Base-by-base conservation (phyloP, 345 rosid genomes). In the Toxicodendron radicans region DNA sequence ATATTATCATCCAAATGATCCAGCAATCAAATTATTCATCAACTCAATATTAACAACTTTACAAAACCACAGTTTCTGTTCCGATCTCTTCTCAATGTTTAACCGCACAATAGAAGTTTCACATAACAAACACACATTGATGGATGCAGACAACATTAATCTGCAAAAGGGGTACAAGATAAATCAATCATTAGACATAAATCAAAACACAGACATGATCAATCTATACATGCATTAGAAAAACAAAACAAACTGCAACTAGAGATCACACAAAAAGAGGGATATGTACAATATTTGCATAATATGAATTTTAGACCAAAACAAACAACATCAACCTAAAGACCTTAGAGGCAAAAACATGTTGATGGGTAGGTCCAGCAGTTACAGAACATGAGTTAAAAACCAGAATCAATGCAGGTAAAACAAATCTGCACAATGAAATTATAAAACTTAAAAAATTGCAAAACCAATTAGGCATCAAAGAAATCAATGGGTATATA, bases 131-230 rank as follows among this genome's bases (percentile, higher is more conserved):
- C 84, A 81, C 80, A 32, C 86, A 75, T 86, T 74, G 82, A 87
- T 83, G 70, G 78, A 81, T 78, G 79, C 86, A 71, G 85, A 83
- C 90, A 90, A 85, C 93, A 87, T 88, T 74, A 90, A 90, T 88
- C 97, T 91, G 91, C 86, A 86, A 5, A 8, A 45, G 35, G 43
- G 68, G 1, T 24, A 46, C 20, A 14, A 11, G 45, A 49, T 46
- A 68, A 57, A 71, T 64, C 12, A 71, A 48, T 75, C 69, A 61
- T 66, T 2, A 56, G 53, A 33, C 54, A 38, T 49, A 13, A 74
- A 53, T 58, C 49, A 43, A 67, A 24, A 46, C 41, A 32, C 61
- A 33, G 2, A 2, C 45, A 58, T 14, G 8, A 70, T 62, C 59
- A 69, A 32, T 72, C 48, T 10, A 49, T 12, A 30, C 48, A n/a